Evolutionary conservation across 192 early-diverging fungal genomes (phyloP), one percentile per base, ranked within the genome.

Genomic region (Podila epicladia): DNA sequence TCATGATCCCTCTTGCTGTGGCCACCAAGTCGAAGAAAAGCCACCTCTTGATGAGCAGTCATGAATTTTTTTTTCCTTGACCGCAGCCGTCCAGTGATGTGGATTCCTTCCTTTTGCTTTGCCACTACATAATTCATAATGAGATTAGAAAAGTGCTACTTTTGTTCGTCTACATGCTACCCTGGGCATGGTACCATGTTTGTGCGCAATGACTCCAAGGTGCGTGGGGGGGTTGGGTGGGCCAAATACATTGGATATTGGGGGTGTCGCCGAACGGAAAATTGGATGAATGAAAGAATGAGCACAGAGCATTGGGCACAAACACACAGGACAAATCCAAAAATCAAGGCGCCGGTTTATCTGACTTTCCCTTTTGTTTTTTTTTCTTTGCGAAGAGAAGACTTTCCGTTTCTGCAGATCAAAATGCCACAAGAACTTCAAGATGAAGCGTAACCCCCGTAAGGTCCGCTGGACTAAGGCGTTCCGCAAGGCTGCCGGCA

Each of bases 391-490:
- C 38, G 41, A 12, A 45, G 15, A 4, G 8, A 86, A 96, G 94
- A 89, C 90, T 31, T 97, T 97, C 85, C 90, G 95, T 55, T 97
- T 95, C 83, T 99, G 98, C 82, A 92, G 97, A 75, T 98, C 97
- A 73, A 98, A 99, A 89, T 99, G 98, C 88, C 97, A 99, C 93
- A 96, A 94, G 83, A 98, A 97, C 88, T 99, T 99, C 88, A 99
- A 99, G 85, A 97, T 99, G 94, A 98, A 98, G 92, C 93, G 98
- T 57, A 98, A 99, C 88, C 98, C 98, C 33, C 91, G 98, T 75
- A 99, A 99, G 92, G 97, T 99, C 68, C 90, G 93, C 72, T 99
- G 98, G 98, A 99, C 98, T 66, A 99, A 99, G 92, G 97, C 98
- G 13, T 99, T 99, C 95, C 90, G 98, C 69, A 95, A 94, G 84